Evolutionary conservation across 805 yeast genomes (phyloP).

Genomic region (Cyberlindnera mycetangii): DNA sequence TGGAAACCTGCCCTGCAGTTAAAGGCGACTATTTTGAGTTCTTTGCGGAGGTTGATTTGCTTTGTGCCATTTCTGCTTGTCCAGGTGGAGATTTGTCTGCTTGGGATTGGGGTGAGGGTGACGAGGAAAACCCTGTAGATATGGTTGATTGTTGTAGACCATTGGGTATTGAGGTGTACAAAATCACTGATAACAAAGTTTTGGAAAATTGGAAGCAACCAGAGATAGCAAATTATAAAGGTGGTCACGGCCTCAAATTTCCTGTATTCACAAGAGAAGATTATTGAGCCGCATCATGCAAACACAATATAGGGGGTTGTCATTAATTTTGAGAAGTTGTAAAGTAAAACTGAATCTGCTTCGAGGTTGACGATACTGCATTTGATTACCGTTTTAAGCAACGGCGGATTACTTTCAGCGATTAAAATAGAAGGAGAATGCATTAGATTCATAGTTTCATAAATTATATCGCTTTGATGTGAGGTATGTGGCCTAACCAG

Average conservation of each 20-base stretch:
- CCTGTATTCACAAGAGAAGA: conserved; percentile 25
- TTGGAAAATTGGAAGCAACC: conserved; percentile 53
- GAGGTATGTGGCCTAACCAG: no score
- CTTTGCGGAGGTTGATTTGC: conserved; percentile 62
- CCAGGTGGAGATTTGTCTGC: conserved; percentile 68
- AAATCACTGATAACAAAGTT: conserved; percentile 43
- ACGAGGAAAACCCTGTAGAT: conserved; percentile 40
- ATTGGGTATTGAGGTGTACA: conserved; percentile 58
- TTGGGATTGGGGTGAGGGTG: conserved; percentile 72
- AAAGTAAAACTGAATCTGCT: no score
- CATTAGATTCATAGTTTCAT: no score
- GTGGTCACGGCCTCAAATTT: conserved; percentile 48
- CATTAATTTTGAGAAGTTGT: no score
- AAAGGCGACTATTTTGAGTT: conserved; percentile 60
- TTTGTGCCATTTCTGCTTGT: conserved; percentile 64
- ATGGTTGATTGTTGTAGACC: conserved; percentile 65
- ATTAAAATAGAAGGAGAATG: no score
- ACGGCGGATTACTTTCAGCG: no score
- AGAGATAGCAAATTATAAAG: conserved; percentile 47
- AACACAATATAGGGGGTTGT: no score
- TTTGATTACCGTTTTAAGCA: no score
- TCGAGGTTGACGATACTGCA: no score
- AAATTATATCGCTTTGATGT: no score
- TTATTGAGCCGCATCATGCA: no score
- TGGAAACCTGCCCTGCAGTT: conserved; percentile 67